Percentiles rank a stretch among this genome's conserved stretches.
phyloP scores from a whole-genome alignment of 2,329 filamentous ascomycete genomes.

The Talaromyces sp. region DNA sequence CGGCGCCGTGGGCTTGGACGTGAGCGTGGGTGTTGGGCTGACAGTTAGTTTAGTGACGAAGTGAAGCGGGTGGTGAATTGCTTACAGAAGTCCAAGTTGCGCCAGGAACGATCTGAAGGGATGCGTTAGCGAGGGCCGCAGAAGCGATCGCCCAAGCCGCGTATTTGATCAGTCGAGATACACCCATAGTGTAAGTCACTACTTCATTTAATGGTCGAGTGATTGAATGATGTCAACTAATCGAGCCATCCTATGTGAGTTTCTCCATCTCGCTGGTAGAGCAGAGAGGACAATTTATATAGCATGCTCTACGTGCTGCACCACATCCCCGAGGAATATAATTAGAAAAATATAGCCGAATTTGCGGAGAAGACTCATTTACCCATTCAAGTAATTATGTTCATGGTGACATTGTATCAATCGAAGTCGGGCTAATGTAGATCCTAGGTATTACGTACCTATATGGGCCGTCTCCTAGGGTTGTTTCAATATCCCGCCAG shows the following conservation, averaged over 20 bases:
- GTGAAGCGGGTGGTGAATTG: constrained; percentile 37
- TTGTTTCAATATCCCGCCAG: background rate
- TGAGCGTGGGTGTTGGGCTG: constrained; percentile 35
- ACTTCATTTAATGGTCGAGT: background rate
- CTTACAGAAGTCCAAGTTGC: constrained; percentile 49
- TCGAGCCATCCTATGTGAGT: background rate
- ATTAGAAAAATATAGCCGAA: background rate
- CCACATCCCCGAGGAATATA: background rate
- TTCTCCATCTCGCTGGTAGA: background rate
- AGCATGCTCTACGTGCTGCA: background rate
- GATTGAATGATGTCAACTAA: background rate
- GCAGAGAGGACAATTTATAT: background rate
- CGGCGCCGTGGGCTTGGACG: constrained; percentile 66
- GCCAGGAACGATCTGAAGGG: constrained; percentile 37
- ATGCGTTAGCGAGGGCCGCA: background rate
- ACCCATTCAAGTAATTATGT: background rate
- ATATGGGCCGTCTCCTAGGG: background rate
- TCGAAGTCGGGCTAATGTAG: background rate
- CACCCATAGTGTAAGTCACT: background rate
- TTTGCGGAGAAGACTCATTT: background rate
- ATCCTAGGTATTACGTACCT: background rate
- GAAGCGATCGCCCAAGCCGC: background rate
- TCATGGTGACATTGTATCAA: background rate
- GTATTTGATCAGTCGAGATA: background rate
- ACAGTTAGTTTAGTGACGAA: background rate